phyloP scores from a whole-genome alignment of 148 eudicot species.

The Camellia japonica region DNA sequence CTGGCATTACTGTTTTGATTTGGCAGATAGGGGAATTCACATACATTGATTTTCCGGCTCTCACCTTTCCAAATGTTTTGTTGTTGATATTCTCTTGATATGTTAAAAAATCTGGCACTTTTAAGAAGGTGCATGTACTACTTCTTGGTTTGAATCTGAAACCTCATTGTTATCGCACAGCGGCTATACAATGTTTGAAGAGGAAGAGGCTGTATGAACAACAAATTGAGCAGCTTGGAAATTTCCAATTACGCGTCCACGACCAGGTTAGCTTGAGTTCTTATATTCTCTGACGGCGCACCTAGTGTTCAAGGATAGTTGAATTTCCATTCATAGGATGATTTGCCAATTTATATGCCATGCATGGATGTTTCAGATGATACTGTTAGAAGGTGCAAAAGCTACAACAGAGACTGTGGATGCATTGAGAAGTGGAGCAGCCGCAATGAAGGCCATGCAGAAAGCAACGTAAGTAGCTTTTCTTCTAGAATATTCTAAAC shows the following conservation, averaged over 20 bases:
- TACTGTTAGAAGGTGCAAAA: slow-evolving; percentile 57
- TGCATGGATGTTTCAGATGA: slow-evolving; percentile 37
- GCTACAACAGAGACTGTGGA: slow-evolving; percentile 65
- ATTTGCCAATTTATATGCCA: slow-evolving; percentile 1
- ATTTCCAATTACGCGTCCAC: slow-evolving; percentile 49
- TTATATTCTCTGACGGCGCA: background rate
- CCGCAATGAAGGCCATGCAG: slow-evolving; percentile 66
- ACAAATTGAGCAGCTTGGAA: slow-evolving; percentile 54
- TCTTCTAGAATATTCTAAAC: background rate
- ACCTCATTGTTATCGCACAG: slow-evolving; percentile 23
- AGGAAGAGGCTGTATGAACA: slow-evolving; percentile 45
- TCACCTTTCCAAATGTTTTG: background rate
- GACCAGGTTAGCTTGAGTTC: slow-evolving; percentile 39
- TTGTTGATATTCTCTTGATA: background rate
- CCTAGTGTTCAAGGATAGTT: background rate
- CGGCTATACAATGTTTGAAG: slow-evolving; percentile 53
- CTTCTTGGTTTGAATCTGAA: background rate
- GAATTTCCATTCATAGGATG: background rate
- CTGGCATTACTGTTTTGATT: background rate
- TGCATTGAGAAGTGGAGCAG: slow-evolving; percentile 62
- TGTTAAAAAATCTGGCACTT: background rate
- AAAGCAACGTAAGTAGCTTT: slow-evolving; percentile 47
- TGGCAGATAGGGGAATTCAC: background rate
- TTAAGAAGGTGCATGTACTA: background rate
- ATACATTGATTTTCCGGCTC: background rate